Evolutionary conservation across 306 rosid species (phyloP), one percentile per base, ranked within the genome.

Genomic region (Inga laurina): DNA sequence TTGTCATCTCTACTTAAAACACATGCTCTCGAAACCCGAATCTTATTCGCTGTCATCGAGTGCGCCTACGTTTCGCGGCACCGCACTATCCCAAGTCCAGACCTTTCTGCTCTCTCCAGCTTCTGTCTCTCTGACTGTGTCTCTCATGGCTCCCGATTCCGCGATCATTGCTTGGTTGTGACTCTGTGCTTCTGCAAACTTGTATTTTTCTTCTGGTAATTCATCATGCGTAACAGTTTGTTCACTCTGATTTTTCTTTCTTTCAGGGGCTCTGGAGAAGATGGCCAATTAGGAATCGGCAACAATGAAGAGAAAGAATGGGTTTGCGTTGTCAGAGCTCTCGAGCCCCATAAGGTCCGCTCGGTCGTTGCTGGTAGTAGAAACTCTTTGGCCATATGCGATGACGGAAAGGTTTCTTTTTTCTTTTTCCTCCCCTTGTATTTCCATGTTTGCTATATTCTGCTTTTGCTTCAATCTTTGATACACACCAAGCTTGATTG

Each of bases 211-310:
- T 74, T 11, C 18, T 32, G 30, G 65, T 8, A 10, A 16, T 52
- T 10, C 78, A 10, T 5, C 19, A 10, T 0, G 7, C 32, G 19
- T 74, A 41, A 52, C 46, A 19, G 21, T 74, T 74, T 32, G 46
- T 51, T n/a, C 5, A 54, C 12, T 21, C 39, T 44, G 11, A 15
- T 69, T 9, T n/a, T 34, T 59, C 13, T 22, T 34, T 24, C 54
- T 67, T 18, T 24, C 91, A 94, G 99, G 98, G 99, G 99, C 32
- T 92, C 99, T 0, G 99, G 99, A 7, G 98, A 97, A 91, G 99
- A 97, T 57, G 98, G 99, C 0, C 99, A 94, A 82, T 73, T 97
- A 41, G 99, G 99, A 79, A 79, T 94, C 27, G 99, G 98, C 2
- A 88, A 72, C 79, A 84, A 93, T 82, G 98, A 94, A 46, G 99